phyloP scores from a whole-genome alignment of 202 grass and related monocot genomes.

The Setaria italica region DNA sequence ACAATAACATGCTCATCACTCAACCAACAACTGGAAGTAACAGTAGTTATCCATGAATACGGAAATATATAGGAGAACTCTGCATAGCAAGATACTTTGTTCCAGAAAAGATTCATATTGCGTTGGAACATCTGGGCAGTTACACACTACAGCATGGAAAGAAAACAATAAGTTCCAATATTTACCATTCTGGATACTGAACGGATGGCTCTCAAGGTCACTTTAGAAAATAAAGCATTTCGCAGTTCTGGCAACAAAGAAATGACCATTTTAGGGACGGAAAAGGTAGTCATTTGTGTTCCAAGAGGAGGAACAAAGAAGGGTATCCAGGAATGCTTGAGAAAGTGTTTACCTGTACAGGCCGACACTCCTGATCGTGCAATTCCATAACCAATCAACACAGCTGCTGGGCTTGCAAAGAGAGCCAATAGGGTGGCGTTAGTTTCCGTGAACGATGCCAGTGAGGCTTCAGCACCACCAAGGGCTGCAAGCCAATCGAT shows the following conservation, averaged over 20 bases:
- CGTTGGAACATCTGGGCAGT: slow-evolving; percentile 30
- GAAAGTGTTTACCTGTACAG: slow-evolving; percentile 74
- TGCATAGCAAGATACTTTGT: background rate
- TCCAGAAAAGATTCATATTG: slow-evolving; percentile 35
- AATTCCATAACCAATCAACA: slow-evolving; percentile 98
- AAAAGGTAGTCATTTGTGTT: slow-evolving; percentile 31
- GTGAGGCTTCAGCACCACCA: slow-evolving; percentile 67
- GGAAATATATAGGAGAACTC: slow-evolving; percentile 25
- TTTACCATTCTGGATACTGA: slow-evolving; percentile 88
- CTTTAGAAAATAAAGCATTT: slow-evolving; percentile 97
- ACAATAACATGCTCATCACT: background rate
- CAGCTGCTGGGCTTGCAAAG: slow-evolving; percentile 95
- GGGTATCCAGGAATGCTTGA: slow-evolving; percentile 13
- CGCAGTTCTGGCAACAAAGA: slow-evolving; percentile 74
- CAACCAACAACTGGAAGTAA: slow-evolving; percentile 37
- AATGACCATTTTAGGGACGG: slow-evolving; percentile 16
- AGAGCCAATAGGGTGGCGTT: slow-evolving; percentile 95
- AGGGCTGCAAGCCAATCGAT: slow-evolving; percentile 91
- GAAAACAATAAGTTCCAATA: slow-evolving; percentile 24
- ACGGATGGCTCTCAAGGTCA: slow-evolving; percentile 91
- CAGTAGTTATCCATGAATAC: slow-evolving; percentile 18
- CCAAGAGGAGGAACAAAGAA: slow-evolving; percentile 10
- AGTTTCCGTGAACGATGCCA: slow-evolving; percentile 88
- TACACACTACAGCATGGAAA: slow-evolving; percentile 3
- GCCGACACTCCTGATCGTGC: slow-evolving; percentile 88